Percentiles rank a stretch among this genome's conserved stretches.
phyloP scores from a whole-genome alignment of 2,329 filamentous ascomycete genomes.

The Dichotomopilus funicola region DNA sequence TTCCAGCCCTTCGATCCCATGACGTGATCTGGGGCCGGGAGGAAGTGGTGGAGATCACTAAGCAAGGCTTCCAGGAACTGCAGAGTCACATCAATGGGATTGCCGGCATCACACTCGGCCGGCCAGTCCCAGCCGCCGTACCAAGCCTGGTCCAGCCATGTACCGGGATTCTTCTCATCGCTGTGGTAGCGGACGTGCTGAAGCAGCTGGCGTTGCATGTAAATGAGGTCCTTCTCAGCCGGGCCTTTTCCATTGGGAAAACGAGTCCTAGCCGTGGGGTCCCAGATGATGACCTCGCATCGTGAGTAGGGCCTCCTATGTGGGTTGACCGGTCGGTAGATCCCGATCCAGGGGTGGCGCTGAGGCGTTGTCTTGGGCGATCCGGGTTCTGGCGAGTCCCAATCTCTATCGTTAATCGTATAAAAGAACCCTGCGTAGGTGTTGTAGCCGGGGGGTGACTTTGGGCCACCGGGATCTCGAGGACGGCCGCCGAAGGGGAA shows the following conservation, averaged over 20 bases:
- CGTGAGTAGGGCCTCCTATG: slow-evolving; percentile 27
- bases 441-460: slow-evolving; percentile 20
- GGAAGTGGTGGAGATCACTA: slow-evolving; percentile 26
- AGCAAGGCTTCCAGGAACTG: slow-evolving; percentile 31
- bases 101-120: slow-evolving; percentile 16
- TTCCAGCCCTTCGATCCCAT: slow-evolving; percentile 36
- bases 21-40: slow-evolving; percentile 31
- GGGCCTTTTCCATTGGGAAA: slow-evolving; percentile 18
- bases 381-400: slow-evolving; percentile 25
- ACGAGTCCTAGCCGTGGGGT: slow-evolving; percentile 30
- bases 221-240: slow-evolving; percentile 33
- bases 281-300: slow-evolving; percentile 52
- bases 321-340: slow-evolving; percentile 40
- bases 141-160: slow-evolving; percentile 40
- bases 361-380: slow-evolving; percentile 17
- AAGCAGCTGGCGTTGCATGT: slow-evolving; percentile 42
- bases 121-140: slow-evolving; percentile 33
- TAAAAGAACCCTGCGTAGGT: slow-evolving; percentile 45
- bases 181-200: slow-evolving; percentile 30
- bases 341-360: slow-evolving; percentile 46
- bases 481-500: slow-evolving; percentile 20
- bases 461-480: background rate
- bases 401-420: slow-evolving; percentile 35
- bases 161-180: slow-evolving; percentile 26
- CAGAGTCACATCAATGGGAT: slow-evolving; percentile 39